Evolutionary conservation across 140 eudicot species (phyloP).

Genomic region (Bidens hawaiensis): DNA sequence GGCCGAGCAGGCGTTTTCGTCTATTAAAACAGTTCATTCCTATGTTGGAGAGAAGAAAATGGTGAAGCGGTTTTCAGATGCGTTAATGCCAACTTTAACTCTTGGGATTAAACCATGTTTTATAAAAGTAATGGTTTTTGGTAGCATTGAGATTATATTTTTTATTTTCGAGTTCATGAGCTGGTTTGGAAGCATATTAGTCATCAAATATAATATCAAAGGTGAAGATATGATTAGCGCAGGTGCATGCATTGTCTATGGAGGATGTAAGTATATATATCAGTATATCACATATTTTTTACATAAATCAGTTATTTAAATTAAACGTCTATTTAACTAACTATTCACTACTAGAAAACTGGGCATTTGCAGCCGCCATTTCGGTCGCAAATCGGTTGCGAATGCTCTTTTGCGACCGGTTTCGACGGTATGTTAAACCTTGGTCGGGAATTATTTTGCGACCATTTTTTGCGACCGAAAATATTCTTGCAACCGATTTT

Average conservation of each 20-base stretch:
- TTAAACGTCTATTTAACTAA: neutral
- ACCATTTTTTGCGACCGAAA: too few species aligned
- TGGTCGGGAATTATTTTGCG: too few species aligned
- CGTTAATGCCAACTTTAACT: slow-evolving; percentile 22
- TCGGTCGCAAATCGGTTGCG: too few species aligned
- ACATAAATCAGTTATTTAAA: neutral
- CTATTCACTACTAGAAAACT: neutral
- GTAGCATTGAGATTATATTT: slow-evolving; percentile 40
- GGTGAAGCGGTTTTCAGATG: slow-evolving; percentile 29
- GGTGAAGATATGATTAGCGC: slow-evolving; percentile 38
- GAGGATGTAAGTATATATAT: slow-evolving; percentile 38
- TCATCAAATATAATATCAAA: slow-evolving; percentile 26
- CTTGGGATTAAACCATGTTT: slow-evolving; percentile 44
- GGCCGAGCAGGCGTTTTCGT: slow-evolving; percentile 38
- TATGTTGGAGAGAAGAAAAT: slow-evolving; percentile 38
- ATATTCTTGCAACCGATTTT: too few species aligned
- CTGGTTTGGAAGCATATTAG: slow-evolving; percentile 41
- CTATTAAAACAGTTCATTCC: slow-evolving; percentile 37
- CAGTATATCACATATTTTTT: neutral
- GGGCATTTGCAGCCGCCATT: too few species aligned
- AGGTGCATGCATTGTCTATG: slow-evolving; percentile 34
- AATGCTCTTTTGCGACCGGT: too few species aligned
- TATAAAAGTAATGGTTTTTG: slow-evolving; percentile 38
- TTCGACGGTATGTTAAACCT: too few species aligned
- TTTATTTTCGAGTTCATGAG: slow-evolving; percentile 35